Conservation (phyloP, 2,329 filamentous ascomycete genomes). For the Triangularia verruculosa region DNA sequence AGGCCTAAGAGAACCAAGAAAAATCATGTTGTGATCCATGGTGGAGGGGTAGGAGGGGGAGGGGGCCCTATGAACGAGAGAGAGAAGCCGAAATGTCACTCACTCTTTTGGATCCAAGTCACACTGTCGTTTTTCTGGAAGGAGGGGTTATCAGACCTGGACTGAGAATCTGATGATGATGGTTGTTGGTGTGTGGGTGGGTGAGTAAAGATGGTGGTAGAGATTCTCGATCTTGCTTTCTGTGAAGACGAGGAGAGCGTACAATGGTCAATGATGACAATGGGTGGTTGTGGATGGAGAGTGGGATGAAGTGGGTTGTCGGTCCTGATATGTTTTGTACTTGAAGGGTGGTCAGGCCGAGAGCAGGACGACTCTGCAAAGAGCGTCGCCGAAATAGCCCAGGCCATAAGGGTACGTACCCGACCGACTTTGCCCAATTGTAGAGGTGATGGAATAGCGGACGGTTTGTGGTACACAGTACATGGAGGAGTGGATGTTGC, state of each 20-base stretch:
- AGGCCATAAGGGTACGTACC: conserved; percentile 25
- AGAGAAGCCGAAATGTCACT: conserved; percentile 26
- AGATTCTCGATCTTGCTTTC: conserved; percentile 18
- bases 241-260: conserved; percentile 21
- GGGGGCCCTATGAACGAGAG: conserved; percentile 14
- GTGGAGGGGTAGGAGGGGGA: conserved; percentile 22
- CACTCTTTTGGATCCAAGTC: conserved; percentile 28
- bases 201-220: conserved; percentile 8
- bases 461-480: conserved; percentile 27
- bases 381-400: conserved; percentile 15
- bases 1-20: conserved; percentile 5
- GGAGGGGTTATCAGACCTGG: conserved; percentile 28
- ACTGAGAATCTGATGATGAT: conserved; percentile 14
- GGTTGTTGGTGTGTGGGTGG: conserved; percentile 15
- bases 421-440: conserved; percentile 25
- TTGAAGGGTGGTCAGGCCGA: conserved; percentile 25
- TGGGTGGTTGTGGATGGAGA: conserved; percentile 23
- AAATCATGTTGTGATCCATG: conserved; percentile 10
- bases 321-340: conserved; percentile 26
- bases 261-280: conserved; percentile 16
- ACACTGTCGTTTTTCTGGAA: conserved; percentile 26
- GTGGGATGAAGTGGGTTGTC: conserved; percentile 22
- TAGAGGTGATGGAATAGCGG: conserved; percentile 11
- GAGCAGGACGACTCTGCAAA: conserved; percentile 11
- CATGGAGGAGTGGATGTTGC: conserved; percentile 26